Evolutionary conservation across 2,329 filamentous ascomycete genomes (phyloP).

Genomic region (Waltergamsia citrina): DNA sequence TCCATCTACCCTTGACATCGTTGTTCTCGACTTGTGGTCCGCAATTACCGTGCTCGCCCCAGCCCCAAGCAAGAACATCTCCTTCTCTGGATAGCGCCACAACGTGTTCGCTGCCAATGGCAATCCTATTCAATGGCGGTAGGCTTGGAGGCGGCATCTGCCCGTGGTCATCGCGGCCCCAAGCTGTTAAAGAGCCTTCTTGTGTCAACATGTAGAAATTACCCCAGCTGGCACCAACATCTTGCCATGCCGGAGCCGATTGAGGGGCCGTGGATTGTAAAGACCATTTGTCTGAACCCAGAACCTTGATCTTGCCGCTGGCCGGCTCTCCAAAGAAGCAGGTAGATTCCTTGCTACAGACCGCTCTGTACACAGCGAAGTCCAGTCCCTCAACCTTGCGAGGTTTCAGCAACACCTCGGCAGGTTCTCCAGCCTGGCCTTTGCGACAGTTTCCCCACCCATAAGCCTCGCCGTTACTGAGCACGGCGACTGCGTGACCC

Average conservation of each 20-base stretch:
- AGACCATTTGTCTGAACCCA: conserved; percentile 70
- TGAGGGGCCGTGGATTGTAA: conserved; percentile 48
- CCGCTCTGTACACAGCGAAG: conserved; percentile 57
- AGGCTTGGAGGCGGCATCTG: conserved; percentile 61
- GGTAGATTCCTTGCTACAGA: conserved; percentile 82
- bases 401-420: conserved; percentile 46
- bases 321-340: conserved; percentile 51
- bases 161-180: conserved; percentile 81
- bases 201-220: conserved; percentile 60
- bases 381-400: conserved; percentile 45
- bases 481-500: conserved; percentile 65
- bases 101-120: conserved; percentile 85
- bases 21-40: conserved; percentile 56
- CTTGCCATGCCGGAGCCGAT: conserved; percentile 47
- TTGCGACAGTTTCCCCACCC: conserved; percentile 87
- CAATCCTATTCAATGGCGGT: conserved; percentile 52
- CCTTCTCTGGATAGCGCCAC: conserved; percentile 57
- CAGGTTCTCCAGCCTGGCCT: conserved; percentile 63
- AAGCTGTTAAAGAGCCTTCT: conserved; percentile 54
- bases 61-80: conserved; percentile 79
- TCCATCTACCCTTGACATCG: conserved; percentile 62
- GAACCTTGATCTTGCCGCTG: conserved; percentile 50
- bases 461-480: conserved; percentile 68
- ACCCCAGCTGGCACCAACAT: conserved; percentile 74
- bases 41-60: conserved; percentile 97